Evolutionary conservation across 768 basidiomycete genomes (phyloP), one percentile per base, ranked within the genome.

Genomic region (Podaxis pistillaris): DNA sequence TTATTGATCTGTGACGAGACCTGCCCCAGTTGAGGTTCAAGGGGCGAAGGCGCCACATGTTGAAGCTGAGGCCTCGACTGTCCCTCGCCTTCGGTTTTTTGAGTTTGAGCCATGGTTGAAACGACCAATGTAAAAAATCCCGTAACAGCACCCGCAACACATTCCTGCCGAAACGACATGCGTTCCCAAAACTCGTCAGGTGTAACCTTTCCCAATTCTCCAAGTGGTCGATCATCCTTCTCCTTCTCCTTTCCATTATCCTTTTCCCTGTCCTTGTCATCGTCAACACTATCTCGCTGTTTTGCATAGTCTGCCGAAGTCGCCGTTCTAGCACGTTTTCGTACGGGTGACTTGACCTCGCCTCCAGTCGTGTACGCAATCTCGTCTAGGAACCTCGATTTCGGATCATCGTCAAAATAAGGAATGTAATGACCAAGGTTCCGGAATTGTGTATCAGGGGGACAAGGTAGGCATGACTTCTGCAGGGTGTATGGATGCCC

Each of bases 111-210:
- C 33, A 37, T 62, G 26, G 52, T 55, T 53, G 80, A 78, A 66
- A 81, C 75, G 33, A 84, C 79, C 66, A 91, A 67, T n/a, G 85
- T 83, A 71, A 98, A 98, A 78, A 99, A 99, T 0, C 92, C 96
- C 2, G 95, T 98, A 15, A 96, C 85, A 1, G 92, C 90, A 1
- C 96, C 95, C 38, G 88, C 83, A 50, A 90, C 83, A 70, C 96
- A 98, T 74, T 99, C 97, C 71, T 98, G 96, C 28, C 97, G 83
- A 74, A 92, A 96, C 44, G 89, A 93, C 90, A 99, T 95, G 15
- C 94, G 84, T 74, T 97, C 95, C 96, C 96, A 99, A 74, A 96
- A 99, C 70, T 97, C 96, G 44, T 89, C 89, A 41, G 83, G 68
- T 0, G 77, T 75, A 54, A 93, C 88, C 64, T 78, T 83, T 15